Conservation (phyloP, 164 flowering plant species). For the Sedum album region DNA sequence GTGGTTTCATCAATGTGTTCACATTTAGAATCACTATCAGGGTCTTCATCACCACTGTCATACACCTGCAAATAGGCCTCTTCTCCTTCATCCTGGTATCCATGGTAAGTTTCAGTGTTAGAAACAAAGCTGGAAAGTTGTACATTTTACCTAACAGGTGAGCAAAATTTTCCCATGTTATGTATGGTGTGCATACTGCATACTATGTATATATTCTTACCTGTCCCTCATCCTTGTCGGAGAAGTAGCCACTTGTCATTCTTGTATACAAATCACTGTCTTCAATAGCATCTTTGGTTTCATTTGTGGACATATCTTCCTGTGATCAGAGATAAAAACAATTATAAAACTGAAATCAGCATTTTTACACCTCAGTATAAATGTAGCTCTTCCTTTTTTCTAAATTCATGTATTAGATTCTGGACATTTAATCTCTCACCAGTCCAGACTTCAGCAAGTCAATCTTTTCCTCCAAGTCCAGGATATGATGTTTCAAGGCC, state of each 20-base stretch:
- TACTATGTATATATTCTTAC: slow-evolving; percentile 16
- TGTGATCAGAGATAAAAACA: slow-evolving; percentile 14
- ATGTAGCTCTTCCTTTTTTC: too few relatives aligned
- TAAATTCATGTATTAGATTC: neutral
- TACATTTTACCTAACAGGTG: too few relatives aligned
- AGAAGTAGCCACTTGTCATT: slow-evolving; percentile 23
- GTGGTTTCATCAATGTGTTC: neutral
- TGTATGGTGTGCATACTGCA: too few relatives aligned
- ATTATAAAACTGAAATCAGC: neutral
- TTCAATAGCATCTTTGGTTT: slow-evolving; percentile 30
- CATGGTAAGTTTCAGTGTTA: neutral
- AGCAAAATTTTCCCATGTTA: too few relatives aligned
- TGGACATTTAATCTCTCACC: slow-evolving; percentile 39
- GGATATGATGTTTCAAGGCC: slow-evolving; percentile 72
- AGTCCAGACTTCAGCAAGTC: slow-evolving; percentile 52
- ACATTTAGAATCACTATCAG: slow-evolving; percentile 3
- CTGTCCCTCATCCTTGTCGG: slow-evolving; percentile 35
- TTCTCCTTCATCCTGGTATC: slow-evolving; percentile 39
- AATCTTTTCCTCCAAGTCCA: slow-evolving; percentile 44
- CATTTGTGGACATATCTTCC: slow-evolving; percentile 37
- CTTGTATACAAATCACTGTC: slow-evolving; percentile 21
- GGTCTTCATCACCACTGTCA: slow-evolving; percentile 21
- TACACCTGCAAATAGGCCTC: slow-evolving; percentile 39
- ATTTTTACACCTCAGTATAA: neutral
- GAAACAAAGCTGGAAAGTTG: neutral